Conservation (phyloP, 345 rosid species). For the Mercurialis annua region DNA sequence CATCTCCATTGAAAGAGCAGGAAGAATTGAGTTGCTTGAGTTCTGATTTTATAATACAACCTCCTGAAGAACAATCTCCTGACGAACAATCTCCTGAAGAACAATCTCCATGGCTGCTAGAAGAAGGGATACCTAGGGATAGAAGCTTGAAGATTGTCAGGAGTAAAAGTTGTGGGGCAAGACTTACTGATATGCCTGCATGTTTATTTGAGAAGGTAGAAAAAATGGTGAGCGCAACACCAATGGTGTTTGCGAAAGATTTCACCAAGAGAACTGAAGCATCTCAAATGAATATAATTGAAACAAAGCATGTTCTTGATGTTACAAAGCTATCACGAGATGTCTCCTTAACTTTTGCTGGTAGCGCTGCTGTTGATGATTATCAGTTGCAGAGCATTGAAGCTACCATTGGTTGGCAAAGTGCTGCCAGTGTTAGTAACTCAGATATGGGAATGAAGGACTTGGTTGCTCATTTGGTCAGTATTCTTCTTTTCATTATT, state of each 20-base stretch:
- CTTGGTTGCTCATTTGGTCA: slow-evolving; percentile 24
- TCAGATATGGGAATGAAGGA: slow-evolving; percentile 18
- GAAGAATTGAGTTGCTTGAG: slow-evolving; percentile 19
- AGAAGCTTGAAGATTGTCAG: slow-evolving; percentile 44
- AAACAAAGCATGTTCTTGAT: slow-evolving; percentile 27
- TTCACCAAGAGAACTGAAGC: slow-evolving; percentile 38
- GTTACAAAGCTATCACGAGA: slow-evolving; percentile 30
- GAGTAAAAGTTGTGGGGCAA: slow-evolving; percentile 73
- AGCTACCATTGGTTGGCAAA: slow-evolving; percentile 24
- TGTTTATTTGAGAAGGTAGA: slow-evolving; percentile 34
- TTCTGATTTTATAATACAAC: slow-evolving; percentile 28
- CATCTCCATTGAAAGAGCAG: slow-evolving; percentile 27
- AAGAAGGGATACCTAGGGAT: slow-evolving; percentile 34
- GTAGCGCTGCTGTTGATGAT: slow-evolving; percentile 31
- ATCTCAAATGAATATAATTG: slow-evolving; percentile 26
- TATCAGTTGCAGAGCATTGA: slow-evolving; percentile 29
- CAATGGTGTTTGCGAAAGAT: slow-evolving; percentile 33
- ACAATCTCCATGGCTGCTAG: slow-evolving; percentile 29
- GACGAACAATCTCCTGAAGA: slow-evolving; percentile 45
- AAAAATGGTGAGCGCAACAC: slow-evolving; percentile 34
- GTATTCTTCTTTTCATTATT: background rate
- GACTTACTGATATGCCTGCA: slow-evolving; percentile 30
- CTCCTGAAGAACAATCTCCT: slow-evolving; percentile 40
- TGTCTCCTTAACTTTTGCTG: slow-evolving; percentile 35
- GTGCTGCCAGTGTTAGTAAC: slow-evolving; percentile 5